Evolutionary conservation across 2,329 filamentous ascomycete species (phyloP).

Genomic region (Ophiosphaerella narmari): DNA sequence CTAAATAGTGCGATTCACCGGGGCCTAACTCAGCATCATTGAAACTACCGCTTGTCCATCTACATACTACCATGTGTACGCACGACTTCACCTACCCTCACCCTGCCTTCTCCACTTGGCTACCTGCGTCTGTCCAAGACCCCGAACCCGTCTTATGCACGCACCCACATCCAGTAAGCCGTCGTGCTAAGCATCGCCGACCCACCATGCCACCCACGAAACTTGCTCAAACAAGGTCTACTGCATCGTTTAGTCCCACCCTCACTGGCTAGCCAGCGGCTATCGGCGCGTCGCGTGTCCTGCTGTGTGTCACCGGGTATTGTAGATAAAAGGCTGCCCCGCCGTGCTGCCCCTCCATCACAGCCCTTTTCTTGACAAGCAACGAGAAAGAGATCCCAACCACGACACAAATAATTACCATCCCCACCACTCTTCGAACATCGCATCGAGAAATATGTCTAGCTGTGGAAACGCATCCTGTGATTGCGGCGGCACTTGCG

Average conservation of each 20-base stretch:
- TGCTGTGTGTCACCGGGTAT: background rate
- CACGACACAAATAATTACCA: background rate
- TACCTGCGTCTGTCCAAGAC: background rate
- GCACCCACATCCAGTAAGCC: background rate
- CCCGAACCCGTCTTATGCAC: background rate
- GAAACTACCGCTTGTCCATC: no score
- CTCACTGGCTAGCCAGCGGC: background rate
- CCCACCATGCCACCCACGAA: slow-evolving; percentile 9
- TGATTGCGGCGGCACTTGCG: slow-evolving; percentile 33
- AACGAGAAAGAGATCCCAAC: no score
- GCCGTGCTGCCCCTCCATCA: background rate
- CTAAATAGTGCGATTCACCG: no score
- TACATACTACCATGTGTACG: no score
- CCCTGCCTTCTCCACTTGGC: background rate
- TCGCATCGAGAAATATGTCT: slow-evolving; percentile 27
- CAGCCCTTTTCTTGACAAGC: background rate
- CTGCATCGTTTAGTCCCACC: background rate
- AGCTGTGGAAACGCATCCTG: slow-evolving; percentile 36
- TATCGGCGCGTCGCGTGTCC: background rate
- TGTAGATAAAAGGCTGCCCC: background rate
- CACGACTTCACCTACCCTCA: background rate
- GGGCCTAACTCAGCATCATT: no score
- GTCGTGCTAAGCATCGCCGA: background rate
- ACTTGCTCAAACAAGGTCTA: slow-evolving; percentile 25
- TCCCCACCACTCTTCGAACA: background rate